Conservation (phyloP, 2,329 filamentous ascomycete genomes). For the Diplodia mutila region DNA sequence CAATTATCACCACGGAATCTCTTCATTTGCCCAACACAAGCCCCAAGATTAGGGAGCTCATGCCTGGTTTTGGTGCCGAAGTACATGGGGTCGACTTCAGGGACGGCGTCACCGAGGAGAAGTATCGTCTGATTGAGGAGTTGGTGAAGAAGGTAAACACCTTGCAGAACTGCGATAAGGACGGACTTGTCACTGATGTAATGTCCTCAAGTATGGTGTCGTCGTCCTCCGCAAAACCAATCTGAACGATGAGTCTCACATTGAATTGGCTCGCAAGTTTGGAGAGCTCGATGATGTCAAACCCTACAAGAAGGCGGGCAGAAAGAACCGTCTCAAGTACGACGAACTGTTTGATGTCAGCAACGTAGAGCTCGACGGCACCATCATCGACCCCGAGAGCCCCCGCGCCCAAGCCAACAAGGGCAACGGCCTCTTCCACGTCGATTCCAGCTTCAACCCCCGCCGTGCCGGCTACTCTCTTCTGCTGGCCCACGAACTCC, state of each 20-base stretch:
- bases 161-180: neutral
- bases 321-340: slow-evolving; percentile 52
- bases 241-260: slow-evolving; percentile 56
- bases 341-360: slow-evolving; percentile 61
- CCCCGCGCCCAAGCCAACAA: slow-evolving; percentile 47
- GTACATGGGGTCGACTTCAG: neutral
- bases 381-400: slow-evolving; percentile 45
- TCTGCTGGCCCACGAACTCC: slow-evolving; percentile 32
- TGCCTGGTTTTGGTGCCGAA: neutral
- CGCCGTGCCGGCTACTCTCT: slow-evolving; percentile 35
- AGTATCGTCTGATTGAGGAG: neutral
- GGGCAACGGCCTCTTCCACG: slow-evolving; percentile 40
- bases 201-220: slow-evolving; percentile 53
- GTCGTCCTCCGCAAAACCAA: slow-evolving; percentile 56
- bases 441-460: slow-evolving; percentile 38
- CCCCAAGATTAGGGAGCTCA: neutral
- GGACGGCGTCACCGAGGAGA: neutral
- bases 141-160: neutral
- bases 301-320: slow-evolving; percentile 54
- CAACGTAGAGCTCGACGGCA: slow-evolving; percentile 57
- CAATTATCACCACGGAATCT: neutral
- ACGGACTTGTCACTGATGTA: too few relatives aligned
- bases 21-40: neutral
- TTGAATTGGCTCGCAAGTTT: slow-evolving; percentile 56
- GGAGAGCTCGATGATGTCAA: slow-evolving; percentile 61